phyloP scores from a whole-genome alignment of 2,329 filamentous ascomycete genomes.

The Chalara sp. region DNA sequence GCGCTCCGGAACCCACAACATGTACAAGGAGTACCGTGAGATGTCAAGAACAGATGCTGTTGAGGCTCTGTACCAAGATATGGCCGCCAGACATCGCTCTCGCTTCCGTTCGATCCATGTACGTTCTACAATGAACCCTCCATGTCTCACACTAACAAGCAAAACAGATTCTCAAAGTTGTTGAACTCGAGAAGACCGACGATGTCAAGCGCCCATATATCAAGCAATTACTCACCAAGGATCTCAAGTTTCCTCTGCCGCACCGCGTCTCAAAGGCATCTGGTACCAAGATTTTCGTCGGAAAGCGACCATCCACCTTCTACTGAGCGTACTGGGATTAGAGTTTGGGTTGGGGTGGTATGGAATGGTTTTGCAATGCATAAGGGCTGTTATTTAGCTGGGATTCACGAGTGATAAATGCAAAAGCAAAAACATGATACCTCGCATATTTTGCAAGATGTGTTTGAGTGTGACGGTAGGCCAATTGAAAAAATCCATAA shows the following conservation, averaged over 20 bases:
- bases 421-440: constrained; percentile 8
- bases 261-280: constrained; percentile 83
- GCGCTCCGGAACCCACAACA: constrained; percentile 99
- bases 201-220: constrained; percentile 98
- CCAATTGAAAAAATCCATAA: too few relatives aligned
- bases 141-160: constrained; percentile 3
- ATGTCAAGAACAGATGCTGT: constrained; percentile 94
- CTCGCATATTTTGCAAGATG: too few relatives aligned
- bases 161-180: constrained; percentile 87
- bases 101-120: constrained; percentile 98
- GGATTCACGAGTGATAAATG: constrained; percentile 24
- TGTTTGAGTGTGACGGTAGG: too few relatives aligned
- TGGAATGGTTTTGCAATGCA: constrained; percentile 24
- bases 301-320: constrained; percentile 93
- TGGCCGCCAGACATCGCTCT: constrained; percentile 97
- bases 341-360: constrained; percentile 19
- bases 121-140: constrained; percentile 37
- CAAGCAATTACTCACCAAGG: constrained; percentile 94
- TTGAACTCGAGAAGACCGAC: constrained; percentile 91
- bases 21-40: constrained; percentile 99
- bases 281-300: constrained; percentile 87
- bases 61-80: constrained; percentile 97
- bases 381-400: constrained; percentile 27
- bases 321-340: constrained; percentile 47
- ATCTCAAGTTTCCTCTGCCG: constrained; percentile 96